Evolutionary conservation across 306 rosid species (phyloP).

Genomic region (Vicia villosa): DNA sequence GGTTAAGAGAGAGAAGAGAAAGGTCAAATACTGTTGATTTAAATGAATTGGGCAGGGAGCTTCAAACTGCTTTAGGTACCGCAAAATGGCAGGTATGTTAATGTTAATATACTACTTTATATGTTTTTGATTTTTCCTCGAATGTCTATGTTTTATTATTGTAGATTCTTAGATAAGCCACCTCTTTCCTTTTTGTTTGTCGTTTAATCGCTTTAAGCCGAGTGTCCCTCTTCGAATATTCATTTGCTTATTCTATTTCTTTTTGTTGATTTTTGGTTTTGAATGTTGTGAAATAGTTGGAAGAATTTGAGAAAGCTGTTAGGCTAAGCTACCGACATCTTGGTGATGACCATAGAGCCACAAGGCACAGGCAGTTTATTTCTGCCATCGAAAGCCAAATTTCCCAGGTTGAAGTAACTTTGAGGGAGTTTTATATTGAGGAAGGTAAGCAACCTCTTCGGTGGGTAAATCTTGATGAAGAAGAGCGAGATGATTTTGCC

Average conservation of each 20-base stretch:
- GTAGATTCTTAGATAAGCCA: conserved; percentile 28
- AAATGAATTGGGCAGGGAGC: conserved; percentile 75
- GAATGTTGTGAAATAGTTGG: conserved; percentile 61
- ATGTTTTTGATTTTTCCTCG: conserved; percentile 1
- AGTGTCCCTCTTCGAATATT: background rate
- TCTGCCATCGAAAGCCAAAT: conserved; percentile 84
- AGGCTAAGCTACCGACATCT: conserved; percentile 69
- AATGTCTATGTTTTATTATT: conserved; percentile 16
- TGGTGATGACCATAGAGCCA: conserved; percentile 57
- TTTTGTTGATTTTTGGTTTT: conserved; percentile 33
- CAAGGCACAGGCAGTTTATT: conserved; percentile 84
- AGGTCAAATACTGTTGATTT: conserved; percentile 45
- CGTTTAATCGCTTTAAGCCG: conserved; percentile 21
- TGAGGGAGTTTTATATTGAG: conserved; percentile 60
- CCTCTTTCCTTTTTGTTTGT: background rate
- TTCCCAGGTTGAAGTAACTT: conserved; percentile 64
- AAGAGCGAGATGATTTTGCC: conserved; percentile 86
- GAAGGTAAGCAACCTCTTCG: conserved; percentile 79
- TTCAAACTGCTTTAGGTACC: conserved; percentile 94
- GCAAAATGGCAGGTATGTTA: conserved; percentile 97
- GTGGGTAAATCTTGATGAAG: conserved; percentile 86
- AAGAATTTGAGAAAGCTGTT: conserved; percentile 89
- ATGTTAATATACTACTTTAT: background rate
- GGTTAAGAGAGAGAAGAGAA: conserved; percentile 78
- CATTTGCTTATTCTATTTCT: background rate